These are phyloP conservation scores for Sporothrix globosa DNA, from an alignment of 2,329 filamentous ascomycete genomes.

Conservation along the genomic window DNA sequence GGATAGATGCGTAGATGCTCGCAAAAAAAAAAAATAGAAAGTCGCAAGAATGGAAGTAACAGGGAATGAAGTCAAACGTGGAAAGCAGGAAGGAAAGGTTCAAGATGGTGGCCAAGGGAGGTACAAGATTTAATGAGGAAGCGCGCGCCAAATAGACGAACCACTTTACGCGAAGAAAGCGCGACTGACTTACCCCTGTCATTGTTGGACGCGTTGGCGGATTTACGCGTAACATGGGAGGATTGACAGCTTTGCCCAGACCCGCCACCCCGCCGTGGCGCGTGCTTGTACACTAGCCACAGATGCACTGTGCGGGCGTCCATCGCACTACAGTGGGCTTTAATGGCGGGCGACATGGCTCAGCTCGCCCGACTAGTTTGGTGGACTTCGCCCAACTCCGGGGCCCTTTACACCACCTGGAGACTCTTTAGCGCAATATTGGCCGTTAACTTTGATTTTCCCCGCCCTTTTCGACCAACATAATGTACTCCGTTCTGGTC, in stretches of 20 bases:
- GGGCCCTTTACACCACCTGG: slow-evolving; percentile 1
- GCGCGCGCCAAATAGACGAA: slow-evolving; percentile 30
- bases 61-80: slow-evolving; percentile 1
- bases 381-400: slow-evolving; percentile 31
- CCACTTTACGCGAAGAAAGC: slow-evolving; percentile 33
- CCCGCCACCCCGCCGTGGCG: slow-evolving; percentile 23
- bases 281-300: slow-evolving; percentile 25
- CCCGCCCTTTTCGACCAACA: slow-evolving; percentile 1
- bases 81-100: slow-evolving; percentile 16
- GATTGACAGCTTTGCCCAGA: background rate
- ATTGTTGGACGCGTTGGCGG: slow-evolving; percentile 15
- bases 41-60: slow-evolving; percentile 7
- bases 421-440: slow-evolving; percentile 7
- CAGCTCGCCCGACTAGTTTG: background rate
- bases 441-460: slow-evolving; percentile 7
- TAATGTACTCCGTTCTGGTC: background rate
- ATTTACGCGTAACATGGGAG: slow-evolving; percentile 25
- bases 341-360: slow-evolving; percentile 4
- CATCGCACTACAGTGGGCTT: background rate
- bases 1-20: background rate
- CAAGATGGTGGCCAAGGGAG: slow-evolving; percentile 21
- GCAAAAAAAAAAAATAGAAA: slow-evolving; percentile 12
- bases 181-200: background rate
- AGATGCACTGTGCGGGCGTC: background rate
- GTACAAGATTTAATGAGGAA: slow-evolving; percentile 28